A percentile compares a stretch with the other conserved stretches of the same genome.
These are phyloP conservation scores for Verticillium nubilum DNA, from an alignment of 2,329 filamentous ascomycete species.

Conservation along the genomic window DNA sequence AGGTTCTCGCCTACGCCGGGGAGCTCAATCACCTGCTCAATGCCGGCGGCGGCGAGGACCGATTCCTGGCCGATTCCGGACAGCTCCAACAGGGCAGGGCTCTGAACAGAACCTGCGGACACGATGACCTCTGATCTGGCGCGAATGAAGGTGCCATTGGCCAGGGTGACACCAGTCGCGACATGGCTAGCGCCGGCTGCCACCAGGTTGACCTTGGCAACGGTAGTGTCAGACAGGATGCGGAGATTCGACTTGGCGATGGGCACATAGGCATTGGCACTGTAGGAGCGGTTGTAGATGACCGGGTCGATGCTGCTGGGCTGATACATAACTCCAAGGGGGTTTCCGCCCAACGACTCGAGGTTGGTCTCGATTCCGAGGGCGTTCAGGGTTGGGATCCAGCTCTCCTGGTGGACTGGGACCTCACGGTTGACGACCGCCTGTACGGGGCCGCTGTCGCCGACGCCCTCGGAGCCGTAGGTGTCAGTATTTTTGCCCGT, in stretches of 20 bases:
- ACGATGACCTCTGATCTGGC: constrained; percentile 27
- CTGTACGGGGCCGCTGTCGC: constrained; percentile 17
- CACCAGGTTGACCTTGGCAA: constrained; percentile 30
- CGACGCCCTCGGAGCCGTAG: constrained; percentile 13
- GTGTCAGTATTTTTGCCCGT: constrained; percentile 14
- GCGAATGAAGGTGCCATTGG: constrained; percentile 16
- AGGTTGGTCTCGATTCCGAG: constrained; percentile 35
- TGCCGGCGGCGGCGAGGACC: constrained; percentile 39
- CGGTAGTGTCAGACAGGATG: constrained; percentile 27
- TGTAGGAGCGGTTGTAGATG: constrained; percentile 43
- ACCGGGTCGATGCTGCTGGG: constrained; percentile 41
- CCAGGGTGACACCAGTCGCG: constrained; percentile 18
- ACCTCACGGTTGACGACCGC: constrained; percentile 32
- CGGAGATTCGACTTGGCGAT: constrained; percentile 35
- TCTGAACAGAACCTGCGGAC: constrained; percentile 43
- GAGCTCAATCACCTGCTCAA: constrained; percentile 43
- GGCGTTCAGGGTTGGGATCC: constrained; percentile 37
- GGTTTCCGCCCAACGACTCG: constrained; percentile 42
- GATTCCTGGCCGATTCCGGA: constrained; percentile 47
- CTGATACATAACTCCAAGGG: constrained; percentile 43
- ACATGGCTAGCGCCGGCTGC: constrained; percentile 7
- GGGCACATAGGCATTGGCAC: constrained; percentile 34
- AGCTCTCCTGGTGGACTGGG: constrained; percentile 34
- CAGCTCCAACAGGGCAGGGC: constrained; percentile 51
- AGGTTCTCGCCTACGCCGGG: constrained; percentile 47